Percentiles rank a stretch among this genome's conserved stretches.
Conservation (phyloP, 2,329 filamentous ascomycete species). For the Trichothecium roseum region DNA sequence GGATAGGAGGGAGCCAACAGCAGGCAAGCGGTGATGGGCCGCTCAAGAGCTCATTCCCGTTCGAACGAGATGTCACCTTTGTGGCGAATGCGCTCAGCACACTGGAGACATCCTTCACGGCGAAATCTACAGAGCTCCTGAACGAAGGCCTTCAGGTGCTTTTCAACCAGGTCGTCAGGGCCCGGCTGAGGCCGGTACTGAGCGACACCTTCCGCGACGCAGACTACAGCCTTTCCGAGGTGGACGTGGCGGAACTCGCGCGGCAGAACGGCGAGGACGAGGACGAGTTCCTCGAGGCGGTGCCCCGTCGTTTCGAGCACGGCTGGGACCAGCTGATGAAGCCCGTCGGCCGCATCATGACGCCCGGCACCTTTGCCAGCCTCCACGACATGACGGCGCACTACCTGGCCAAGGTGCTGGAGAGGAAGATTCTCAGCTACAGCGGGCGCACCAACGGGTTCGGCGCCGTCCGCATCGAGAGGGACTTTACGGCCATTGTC, state of each 20-base stretch:
- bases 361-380: slow-evolving; percentile 62
- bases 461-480: slow-evolving; percentile 72
- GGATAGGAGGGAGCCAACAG: slow-evolving; percentile 33
- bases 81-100: slow-evolving; percentile 58
- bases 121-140: slow-evolving; percentile 73
- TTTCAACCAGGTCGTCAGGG: slow-evolving; percentile 79
- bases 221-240: slow-evolving; percentile 65
- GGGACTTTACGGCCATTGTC: slow-evolving; percentile 72
- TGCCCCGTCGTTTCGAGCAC: slow-evolving; percentile 69
- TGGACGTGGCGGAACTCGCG: slow-evolving; percentile 47
- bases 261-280: slow-evolving; percentile 43
- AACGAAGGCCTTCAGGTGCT: slow-evolving; percentile 77
- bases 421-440: slow-evolving; percentile 79
- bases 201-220: slow-evolving; percentile 84
- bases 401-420: slow-evolving; percentile 68
- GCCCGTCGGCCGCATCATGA: slow-evolving; percentile 78
- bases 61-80: slow-evolving; percentile 61
- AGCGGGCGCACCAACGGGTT: slow-evolving; percentile 70
- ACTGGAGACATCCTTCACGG: slow-evolving; percentile 61
- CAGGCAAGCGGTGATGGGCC: slow-evolving; percentile 17
- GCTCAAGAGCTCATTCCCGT: slow-evolving; percentile 64
- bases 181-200: slow-evolving; percentile 73
- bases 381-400: slow-evolving; percentile 64
- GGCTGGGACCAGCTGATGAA: slow-evolving; percentile 80
- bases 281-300: slow-evolving; percentile 50